Conservation (phyloP, 768 basidiomycete species). For the Mycena amicta region DNA sequence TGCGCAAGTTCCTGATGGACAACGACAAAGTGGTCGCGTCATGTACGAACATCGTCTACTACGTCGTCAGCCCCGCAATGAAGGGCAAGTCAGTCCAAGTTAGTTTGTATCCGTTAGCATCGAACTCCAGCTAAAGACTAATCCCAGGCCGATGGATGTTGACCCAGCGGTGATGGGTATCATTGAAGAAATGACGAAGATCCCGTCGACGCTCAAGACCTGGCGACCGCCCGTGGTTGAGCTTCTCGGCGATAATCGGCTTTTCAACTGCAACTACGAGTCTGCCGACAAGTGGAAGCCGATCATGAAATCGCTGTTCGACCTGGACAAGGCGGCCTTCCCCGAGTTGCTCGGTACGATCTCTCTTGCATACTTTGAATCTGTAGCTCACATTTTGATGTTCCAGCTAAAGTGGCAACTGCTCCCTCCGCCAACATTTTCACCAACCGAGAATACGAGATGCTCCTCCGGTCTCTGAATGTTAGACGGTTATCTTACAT, state of each 20-base stretch:
- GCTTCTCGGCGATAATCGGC: slow-evolving; percentile 78
- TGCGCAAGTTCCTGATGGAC: slow-evolving; percentile 81
- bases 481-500: slow-evolving; percentile 86
- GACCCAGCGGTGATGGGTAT: slow-evolving; percentile 69
- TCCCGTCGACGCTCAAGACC: slow-evolving; percentile 76
- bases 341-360: slow-evolving; percentile 85
- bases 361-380: too few relatives aligned
- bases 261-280: slow-evolving; percentile 75
- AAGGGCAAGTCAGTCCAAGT: slow-evolving; percentile 74
- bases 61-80: slow-evolving; percentile 79
- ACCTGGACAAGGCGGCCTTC: slow-evolving; percentile 85
- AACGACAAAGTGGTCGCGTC: slow-evolving; percentile 79
- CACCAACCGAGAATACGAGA: slow-evolving; percentile 93
- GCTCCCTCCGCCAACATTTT: slow-evolving; percentile 95
- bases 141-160: slow-evolving; percentile 71
- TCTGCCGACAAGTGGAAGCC: slow-evolving; percentile 70
- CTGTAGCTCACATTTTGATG: too few relatives aligned
- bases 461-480: slow-evolving; percentile 81
- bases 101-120: neutral
- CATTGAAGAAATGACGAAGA: slow-evolving; percentile 74
- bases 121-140: too few relatives aligned
- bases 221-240: slow-evolving; percentile 86
- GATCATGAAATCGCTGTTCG: slow-evolving; percentile 78
- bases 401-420: slow-evolving; percentile 80
- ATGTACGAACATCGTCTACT: slow-evolving; percentile 83